phyloP scores from a whole-genome alignment of 768 basidiomycete genomes.

The Suillus variegatus region DNA sequence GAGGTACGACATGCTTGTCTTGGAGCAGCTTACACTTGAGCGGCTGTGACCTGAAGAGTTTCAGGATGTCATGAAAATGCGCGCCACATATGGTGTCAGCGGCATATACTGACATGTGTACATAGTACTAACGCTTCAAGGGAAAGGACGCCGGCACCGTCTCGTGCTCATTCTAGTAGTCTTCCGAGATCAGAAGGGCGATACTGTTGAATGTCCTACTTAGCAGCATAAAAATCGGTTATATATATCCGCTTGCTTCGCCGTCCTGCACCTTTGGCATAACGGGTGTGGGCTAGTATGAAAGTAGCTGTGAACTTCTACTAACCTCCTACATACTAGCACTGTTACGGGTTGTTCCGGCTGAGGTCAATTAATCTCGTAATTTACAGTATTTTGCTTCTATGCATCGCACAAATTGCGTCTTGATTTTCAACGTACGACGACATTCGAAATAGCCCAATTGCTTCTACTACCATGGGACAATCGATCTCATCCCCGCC shows the following conservation, averaged over 20 bases:
- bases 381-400: neutral
- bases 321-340: too few species aligned
- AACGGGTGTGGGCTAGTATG: too few species aligned
- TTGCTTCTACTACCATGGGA: constrained; percentile 11
- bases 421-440: neutral
- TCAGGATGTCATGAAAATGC: neutral
- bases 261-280: too few species aligned
- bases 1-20: constrained; percentile 29
- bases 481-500: constrained; percentile 18
- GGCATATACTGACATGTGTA: neutral
- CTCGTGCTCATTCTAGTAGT: too few species aligned
- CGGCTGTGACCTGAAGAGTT: neutral
- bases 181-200: too few species aligned
- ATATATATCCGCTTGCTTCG: too few species aligned
- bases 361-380: too few species aligned
- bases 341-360: neutral
- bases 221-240: too few species aligned
- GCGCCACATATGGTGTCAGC: neutral
- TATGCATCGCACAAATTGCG: neutral
- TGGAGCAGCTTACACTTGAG: constrained; percentile 19
- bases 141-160: too few species aligned
- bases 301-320: too few species aligned
- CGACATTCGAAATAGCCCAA: neutral
- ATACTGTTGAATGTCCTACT: too few species aligned
- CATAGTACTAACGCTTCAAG: too few species aligned